A percentile compares a stretch with the other conserved stretches of the same genome.
phyloP scores from a whole-genome alignment of 495 filamentous ascomycete species.

The Aspergillus bertholletiae region DNA sequence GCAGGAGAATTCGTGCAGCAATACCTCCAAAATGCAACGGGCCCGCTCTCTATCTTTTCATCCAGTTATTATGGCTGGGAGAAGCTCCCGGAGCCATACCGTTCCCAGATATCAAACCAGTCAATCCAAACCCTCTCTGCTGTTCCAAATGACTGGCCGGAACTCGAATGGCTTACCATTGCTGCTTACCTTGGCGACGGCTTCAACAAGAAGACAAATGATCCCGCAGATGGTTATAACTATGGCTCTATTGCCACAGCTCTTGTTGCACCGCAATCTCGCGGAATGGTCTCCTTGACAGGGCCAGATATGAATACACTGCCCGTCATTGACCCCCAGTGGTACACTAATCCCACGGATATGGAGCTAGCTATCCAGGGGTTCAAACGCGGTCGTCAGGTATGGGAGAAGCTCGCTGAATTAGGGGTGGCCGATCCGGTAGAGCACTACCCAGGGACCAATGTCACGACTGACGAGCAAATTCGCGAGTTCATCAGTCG shows the following conservation, averaged over 20 bases:
- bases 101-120: slow-evolving; percentile 7
- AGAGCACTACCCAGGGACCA: slow-evolving; percentile 41
- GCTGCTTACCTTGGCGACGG: slow-evolving; percentile 24
- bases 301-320: slow-evolving; percentile 26
- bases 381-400: slow-evolving; percentile 38
- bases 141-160: slow-evolving; percentile 53
- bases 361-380: slow-evolving; percentile 38
- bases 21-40: slow-evolving; percentile 15
- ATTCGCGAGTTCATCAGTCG: slow-evolving; percentile 41
- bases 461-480: slow-evolving; percentile 41
- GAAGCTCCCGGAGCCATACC: slow-evolving; percentile 34
- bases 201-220: slow-evolving; percentile 11
- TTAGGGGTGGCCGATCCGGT: slow-evolving; percentile 14
- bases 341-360: slow-evolving; percentile 42
- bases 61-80: slow-evolving; percentile 37
- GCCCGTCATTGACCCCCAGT: slow-evolving; percentile 50
- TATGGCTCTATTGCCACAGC: slow-evolving; percentile 41
- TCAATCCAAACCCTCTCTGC: slow-evolving; percentile 20
- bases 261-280: slow-evolving; percentile 46
- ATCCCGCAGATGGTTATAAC: slow-evolving; percentile 32
- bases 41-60: slow-evolving; percentile 13
- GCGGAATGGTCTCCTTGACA: slow-evolving; percentile 49
- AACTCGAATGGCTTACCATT: slow-evolving; percentile 46
- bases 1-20: slow-evolving; percentile 7
- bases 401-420: slow-evolving; percentile 20